Percentiles rank a stretch among this genome's conserved stretches.
Conservation (phyloP, 768 basidiomycete genomes). For the Leccinum longicurvipes region DNA sequence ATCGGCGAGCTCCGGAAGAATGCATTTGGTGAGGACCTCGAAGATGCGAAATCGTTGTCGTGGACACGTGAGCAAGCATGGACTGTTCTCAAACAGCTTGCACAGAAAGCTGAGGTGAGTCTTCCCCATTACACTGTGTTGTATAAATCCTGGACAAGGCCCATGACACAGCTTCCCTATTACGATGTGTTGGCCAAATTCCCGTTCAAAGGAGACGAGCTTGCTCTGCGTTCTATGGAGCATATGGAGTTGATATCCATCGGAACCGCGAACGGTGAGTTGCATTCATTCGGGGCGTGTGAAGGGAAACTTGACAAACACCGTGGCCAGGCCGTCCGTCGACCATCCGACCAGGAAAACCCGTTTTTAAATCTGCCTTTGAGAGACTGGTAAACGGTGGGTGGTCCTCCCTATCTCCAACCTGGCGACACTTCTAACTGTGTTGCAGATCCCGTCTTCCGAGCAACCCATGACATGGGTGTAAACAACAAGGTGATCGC, state of each 20-base stretch:
- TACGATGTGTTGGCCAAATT: slow-evolving; percentile 76
- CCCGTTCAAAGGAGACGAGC: slow-evolving; percentile 91
- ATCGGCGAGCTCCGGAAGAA: slow-evolving; percentile 84
- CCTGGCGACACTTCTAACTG: background rate
- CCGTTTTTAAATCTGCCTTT: slow-evolving; percentile 85
- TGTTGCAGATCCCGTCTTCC: slow-evolving; percentile 67
- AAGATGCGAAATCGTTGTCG: slow-evolving; percentile 76
- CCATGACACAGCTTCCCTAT: slow-evolving; percentile 61
- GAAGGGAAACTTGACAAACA: background rate
- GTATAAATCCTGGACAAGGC: slow-evolving; percentile 6
- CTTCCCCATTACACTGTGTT: slow-evolving; percentile 20
- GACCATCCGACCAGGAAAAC: slow-evolving; percentile 84
- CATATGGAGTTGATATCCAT: slow-evolving; percentile 86
- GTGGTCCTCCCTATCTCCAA: slow-evolving; percentile 6
- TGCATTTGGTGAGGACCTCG: slow-evolving; percentile 89
- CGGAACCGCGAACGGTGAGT: slow-evolving; percentile 65
- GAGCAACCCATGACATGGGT: slow-evolving; percentile 76
- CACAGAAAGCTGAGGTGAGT: slow-evolving; percentile 60
- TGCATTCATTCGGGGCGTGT: background rate
- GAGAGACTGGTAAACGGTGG: slow-evolving; percentile 74
- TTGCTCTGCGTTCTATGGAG: slow-evolving; percentile 78
- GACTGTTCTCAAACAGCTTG: slow-evolving; percentile 71
- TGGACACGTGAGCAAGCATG: slow-evolving; percentile 92
- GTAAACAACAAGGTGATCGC: slow-evolving; percentile 69
- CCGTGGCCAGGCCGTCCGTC: slow-evolving; percentile 69